phyloP scores from a whole-genome alignment of 164 flowering plant species.

The Vitis rupestris region DNA sequence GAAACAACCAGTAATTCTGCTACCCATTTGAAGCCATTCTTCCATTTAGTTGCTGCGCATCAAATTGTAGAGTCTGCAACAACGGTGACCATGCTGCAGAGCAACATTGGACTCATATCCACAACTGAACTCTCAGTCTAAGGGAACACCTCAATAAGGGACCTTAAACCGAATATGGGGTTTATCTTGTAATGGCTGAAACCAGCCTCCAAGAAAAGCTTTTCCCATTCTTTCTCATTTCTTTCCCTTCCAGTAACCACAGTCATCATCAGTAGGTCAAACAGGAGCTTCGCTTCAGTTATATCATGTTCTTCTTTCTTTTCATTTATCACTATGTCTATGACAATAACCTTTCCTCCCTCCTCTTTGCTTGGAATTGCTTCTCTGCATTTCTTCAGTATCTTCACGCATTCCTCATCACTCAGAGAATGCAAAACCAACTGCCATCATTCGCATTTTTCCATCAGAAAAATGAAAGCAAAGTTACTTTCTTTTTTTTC shows the following conservation, averaged over 20 bases:
- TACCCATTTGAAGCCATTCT: too few species aligned
- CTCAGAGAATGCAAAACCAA: slow-evolving; percentile 34
- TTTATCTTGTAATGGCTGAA: slow-evolving; percentile 30
- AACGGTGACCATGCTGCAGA: too few species aligned
- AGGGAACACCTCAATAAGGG: slow-evolving; percentile 35
- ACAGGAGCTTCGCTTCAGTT: slow-evolving; percentile 29
- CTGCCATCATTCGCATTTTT: slow-evolving; percentile 17
- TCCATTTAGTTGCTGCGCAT: too few species aligned
- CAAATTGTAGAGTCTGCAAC: too few species aligned
- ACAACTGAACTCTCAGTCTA: background rate
- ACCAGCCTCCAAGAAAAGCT: slow-evolving; percentile 38
- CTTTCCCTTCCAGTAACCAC: slow-evolving; percentile 32
- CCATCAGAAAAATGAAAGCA: background rate
- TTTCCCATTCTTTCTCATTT: slow-evolving; percentile 37
- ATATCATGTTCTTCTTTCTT: slow-evolving; percentile 11
- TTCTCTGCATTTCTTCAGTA: slow-evolving; percentile 37
- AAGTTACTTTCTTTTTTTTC: background rate
- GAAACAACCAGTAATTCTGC: too few species aligned
- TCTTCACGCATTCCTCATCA: slow-evolving; percentile 41
- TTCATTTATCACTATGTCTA: slow-evolving; percentile 35
- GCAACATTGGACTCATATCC: too few species aligned
- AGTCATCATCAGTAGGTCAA: slow-evolving; percentile 37
- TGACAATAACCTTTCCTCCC: slow-evolving; percentile 50
- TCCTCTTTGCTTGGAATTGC: slow-evolving; percentile 31
- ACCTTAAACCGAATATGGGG: slow-evolving; percentile 26